Conservation (phyloP, 768 basidiomycete genomes). For the Coprinellus aureogranulatus region DNA sequence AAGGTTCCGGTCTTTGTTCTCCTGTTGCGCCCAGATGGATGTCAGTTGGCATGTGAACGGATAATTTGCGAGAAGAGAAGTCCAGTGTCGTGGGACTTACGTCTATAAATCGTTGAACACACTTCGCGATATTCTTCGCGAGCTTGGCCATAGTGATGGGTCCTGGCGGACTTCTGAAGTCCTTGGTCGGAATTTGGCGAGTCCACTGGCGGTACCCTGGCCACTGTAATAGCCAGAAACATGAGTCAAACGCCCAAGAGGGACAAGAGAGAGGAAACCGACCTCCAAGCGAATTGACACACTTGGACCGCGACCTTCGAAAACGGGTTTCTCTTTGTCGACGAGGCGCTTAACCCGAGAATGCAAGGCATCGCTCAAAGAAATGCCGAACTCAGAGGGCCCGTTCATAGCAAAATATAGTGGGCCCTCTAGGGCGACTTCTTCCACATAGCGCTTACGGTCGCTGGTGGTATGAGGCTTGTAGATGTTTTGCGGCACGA, state of each 20-base stretch:
- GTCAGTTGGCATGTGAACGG: constrained; percentile 9
- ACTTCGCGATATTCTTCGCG: constrained; percentile 78
- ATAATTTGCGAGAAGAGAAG: neutral
- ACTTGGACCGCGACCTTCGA: constrained; percentile 71
- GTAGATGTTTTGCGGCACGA: constrained; percentile 71
- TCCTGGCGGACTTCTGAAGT: constrained; percentile 74
- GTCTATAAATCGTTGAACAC: constrained; percentile 64
- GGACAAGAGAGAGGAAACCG: constrained; percentile 15
- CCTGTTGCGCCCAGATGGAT: constrained; percentile 32
- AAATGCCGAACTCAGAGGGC: constrained; percentile 59
- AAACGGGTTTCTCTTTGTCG: constrained; percentile 64
- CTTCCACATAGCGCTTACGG: constrained; percentile 71
- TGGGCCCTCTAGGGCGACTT: constrained; percentile 60
- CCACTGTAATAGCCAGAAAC: constrained; percentile 49
- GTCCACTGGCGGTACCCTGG: constrained; percentile 78
- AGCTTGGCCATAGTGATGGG: constrained; percentile 76
- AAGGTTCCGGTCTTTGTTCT: constrained; percentile 46
- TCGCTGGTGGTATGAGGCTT: constrained; percentile 77
- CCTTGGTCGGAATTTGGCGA: constrained; percentile 78
- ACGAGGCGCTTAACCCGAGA: constrained; percentile 54
- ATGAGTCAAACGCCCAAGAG: neutral
- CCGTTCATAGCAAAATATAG: constrained; percentile 59
- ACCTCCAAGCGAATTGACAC: constrained; percentile 79
- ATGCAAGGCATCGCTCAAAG: constrained; percentile 61
- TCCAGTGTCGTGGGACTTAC: constrained; percentile 37